Percentiles rank a stretch among this genome's conserved stretches.
Conservation (phyloP, 345 rosid species). For the Trapa bicornis region DNA sequence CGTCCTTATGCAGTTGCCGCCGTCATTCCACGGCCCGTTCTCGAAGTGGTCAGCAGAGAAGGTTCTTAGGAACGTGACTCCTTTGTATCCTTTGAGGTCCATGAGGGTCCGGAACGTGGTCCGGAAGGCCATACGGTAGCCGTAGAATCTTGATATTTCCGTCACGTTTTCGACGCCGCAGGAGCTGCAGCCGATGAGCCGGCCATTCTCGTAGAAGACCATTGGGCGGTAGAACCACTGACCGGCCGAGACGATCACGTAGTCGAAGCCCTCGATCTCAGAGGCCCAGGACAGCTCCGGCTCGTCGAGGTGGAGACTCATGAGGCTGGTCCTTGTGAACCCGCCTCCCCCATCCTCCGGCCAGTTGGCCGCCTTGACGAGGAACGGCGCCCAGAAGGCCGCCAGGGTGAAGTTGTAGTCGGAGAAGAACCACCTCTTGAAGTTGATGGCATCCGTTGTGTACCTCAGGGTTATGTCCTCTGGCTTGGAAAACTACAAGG, state of each 20-base stretch:
- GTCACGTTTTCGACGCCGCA: constrained; percentile 19
- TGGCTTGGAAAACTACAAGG: constrained; percentile 26
- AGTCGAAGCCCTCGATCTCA: constrained; percentile 19
- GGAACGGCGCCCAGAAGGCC: constrained; percentile 30
- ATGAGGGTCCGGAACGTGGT: constrained; percentile 16
- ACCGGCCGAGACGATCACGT: constrained; percentile 25
- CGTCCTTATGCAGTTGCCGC: constrained; percentile 34
- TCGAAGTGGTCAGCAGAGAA: constrained; percentile 42
- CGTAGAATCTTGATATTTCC: constrained; percentile 23
- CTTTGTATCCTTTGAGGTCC: constrained; percentile 12
- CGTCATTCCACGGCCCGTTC: constrained; percentile 34
- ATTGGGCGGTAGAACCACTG: constrained; percentile 39
- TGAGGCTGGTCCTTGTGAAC: constrained; percentile 17
- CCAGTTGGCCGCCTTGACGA: constrained; percentile 22
- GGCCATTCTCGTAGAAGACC: constrained; percentile 20
- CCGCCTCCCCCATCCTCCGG: constrained; percentile 11
- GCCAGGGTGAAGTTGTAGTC: constrained; percentile 24
- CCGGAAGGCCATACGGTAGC: constrained; percentile 22
- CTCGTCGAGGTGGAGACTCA: constrained; percentile 29
- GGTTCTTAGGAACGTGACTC: constrained; percentile 27
- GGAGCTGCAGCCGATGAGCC: constrained; percentile 23
- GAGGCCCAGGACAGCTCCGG: constrained; percentile 23
- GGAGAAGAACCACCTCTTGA: constrained; percentile 14
- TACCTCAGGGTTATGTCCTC: constrained; percentile 16
- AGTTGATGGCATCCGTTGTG: constrained; percentile 9